Conservation (phyloP, 495 filamentous ascomycete species). For the Neurospora sp. region DNA sequence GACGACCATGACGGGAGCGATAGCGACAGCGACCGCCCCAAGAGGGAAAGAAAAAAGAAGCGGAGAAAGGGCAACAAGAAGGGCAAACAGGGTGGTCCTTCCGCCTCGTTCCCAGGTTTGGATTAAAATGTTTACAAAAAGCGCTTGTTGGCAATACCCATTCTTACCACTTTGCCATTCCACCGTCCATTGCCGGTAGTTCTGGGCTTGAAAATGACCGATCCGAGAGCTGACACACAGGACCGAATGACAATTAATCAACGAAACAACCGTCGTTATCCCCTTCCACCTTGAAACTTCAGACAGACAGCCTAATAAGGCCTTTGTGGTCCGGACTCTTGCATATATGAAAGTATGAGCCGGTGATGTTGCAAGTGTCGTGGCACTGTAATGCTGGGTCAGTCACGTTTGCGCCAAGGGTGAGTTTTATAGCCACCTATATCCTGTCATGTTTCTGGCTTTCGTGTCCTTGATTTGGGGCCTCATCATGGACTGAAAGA, state of each 20-base stretch:
- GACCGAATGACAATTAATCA: neutral
- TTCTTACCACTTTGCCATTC: neutral
- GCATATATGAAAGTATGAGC: neutral
- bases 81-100: slow-evolving; percentile 6
- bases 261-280: neutral
- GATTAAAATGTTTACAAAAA: slow-evolving; percentile 10
- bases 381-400: neutral
- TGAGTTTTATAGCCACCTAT: neutral
- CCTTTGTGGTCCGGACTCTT: neutral
- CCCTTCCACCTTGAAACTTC: neutral
- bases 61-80: slow-evolving; percentile 33
- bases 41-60: slow-evolving; percentile 32
- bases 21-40: slow-evolving; percentile 36
- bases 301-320: neutral
- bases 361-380: neutral
- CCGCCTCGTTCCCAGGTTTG: slow-evolving; percentile 22
- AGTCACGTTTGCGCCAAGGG: neutral
- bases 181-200: neutral
- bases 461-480: neutral
- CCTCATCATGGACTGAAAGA: neutral
- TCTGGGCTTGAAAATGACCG: slow-evolving; percentile 18
- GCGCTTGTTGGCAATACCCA: neutral
- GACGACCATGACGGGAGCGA: slow-evolving; percentile 25
- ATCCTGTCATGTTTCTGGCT: neutral
- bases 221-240: neutral